phyloP scores from a whole-genome alignment of 768 basidiomycete genomes.

The Boletus bicolor region DNA sequence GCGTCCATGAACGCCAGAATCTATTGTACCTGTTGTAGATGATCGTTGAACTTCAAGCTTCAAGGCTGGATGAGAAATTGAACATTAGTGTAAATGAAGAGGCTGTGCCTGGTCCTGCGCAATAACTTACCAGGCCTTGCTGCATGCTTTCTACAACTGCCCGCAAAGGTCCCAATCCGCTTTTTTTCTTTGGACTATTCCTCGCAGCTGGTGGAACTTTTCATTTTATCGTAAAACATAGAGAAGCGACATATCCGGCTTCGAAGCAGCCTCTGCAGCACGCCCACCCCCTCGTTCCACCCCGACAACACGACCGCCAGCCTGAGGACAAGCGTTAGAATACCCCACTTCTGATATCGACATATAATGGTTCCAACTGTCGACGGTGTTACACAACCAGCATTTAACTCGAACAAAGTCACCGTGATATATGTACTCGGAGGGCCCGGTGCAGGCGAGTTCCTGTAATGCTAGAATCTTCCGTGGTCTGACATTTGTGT shows the following conservation, averaged over 20 bases:
- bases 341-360: conserved; percentile 1
- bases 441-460: conserved; percentile 89
- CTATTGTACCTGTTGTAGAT: not conserved
- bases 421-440: conserved; percentile 94
- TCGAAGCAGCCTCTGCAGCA: conserved; percentile 57
- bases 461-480: not conserved
- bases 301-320: conserved; percentile 40
- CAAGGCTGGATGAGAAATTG: not conserved
- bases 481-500: conserved; percentile 7
- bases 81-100: not conserved
- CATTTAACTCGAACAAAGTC: conserved; percentile 69
- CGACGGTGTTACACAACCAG: conserved; percentile 8
- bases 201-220: conserved; percentile 57
- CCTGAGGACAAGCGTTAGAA: conserved; percentile 5
- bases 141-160: conserved; percentile 17
- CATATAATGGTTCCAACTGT: conserved; percentile 15
- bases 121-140: too few relatives aligned
- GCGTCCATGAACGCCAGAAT: conserved; percentile 39
- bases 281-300: conserved; percentile 66
- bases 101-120: not conserved
- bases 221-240: conserved; percentile 49
- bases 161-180: conserved; percentile 55
- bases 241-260: conserved; percentile 57
- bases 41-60: not conserved
- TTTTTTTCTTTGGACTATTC: conserved; percentile 55